Percentiles rank a stretch among this genome's conserved stretches.
phyloP scores from a whole-genome alignment of 306 rosid genomes.

The Vigna reflexopilosa region DNA sequence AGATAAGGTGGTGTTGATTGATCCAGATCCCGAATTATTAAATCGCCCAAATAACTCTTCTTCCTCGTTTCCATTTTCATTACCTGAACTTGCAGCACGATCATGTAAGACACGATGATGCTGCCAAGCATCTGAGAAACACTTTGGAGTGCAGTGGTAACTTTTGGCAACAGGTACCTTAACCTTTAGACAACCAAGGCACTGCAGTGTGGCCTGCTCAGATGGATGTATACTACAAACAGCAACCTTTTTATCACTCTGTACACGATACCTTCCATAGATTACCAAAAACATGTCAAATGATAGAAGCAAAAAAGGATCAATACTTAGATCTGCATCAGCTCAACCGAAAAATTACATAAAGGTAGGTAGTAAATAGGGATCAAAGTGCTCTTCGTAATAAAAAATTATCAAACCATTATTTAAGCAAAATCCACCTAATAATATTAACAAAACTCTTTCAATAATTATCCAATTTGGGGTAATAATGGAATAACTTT shows the following conservation, averaged over 20 bases:
- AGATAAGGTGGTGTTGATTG: constrained; percentile 65
- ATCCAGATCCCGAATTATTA: constrained; percentile 75
- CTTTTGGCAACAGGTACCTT: constrained; percentile 92
- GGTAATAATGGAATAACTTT: constrained; percentile 16
- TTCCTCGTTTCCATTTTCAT: constrained; percentile 94
- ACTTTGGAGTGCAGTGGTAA: constrained; percentile 94
- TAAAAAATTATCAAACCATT: not conserved
- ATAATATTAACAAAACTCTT: constrained; percentile 3
- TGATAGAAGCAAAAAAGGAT: not conserved
- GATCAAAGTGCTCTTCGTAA: not conserved
- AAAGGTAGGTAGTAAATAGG: not conserved
- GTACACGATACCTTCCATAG: constrained; percentile 88
- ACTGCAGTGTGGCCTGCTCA: constrained; percentile 97
- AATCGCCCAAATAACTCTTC: constrained; percentile 91
- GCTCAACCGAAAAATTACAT: constrained; percentile 1
- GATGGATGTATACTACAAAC: constrained; percentile 95
- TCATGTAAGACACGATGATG: constrained; percentile 99
- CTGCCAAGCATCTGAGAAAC: constrained; percentile 99
- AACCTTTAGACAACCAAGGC: constrained; percentile 92
- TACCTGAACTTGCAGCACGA: constrained; percentile 95
- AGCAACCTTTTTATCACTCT: constrained; percentile 90
- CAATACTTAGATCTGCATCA: not conserved
- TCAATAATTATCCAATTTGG: not conserved
- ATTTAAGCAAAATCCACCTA: constrained; percentile 2
- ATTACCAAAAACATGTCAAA: constrained; percentile 28